These are phyloP conservation scores for Salix viminalis DNA, from an alignment of 345 rosid genomes.

Conservation along the genomic window DNA sequence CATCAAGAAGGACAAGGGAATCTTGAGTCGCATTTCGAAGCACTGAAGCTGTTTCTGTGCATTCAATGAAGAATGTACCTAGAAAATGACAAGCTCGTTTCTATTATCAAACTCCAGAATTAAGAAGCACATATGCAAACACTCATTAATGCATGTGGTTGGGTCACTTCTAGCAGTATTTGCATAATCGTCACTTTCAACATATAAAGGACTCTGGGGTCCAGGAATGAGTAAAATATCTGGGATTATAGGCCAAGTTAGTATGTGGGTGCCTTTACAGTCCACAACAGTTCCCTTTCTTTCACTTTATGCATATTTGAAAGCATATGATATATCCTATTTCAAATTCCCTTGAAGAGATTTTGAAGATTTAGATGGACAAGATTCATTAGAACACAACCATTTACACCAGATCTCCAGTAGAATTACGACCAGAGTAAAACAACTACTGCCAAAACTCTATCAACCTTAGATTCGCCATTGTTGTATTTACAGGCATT, in stretches of 20 bases:
- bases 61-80: conserved; percentile 94
- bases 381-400: too few relatives aligned
- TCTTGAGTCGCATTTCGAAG: conserved; percentile 90
- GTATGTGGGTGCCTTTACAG: background rate
- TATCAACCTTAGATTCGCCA: too few relatives aligned
- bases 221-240: background rate
- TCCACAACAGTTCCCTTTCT: too few relatives aligned
- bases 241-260: background rate
- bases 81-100: conserved; percentile 6
- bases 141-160: background rate
- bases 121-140: background rate
- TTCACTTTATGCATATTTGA: too few relatives aligned
- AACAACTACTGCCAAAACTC: too few relatives aligned
- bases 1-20: conserved; percentile 89
- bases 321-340: too few relatives aligned
- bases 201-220: background rate
- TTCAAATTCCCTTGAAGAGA: too few relatives aligned
- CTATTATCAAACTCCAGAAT: conserved; percentile 9
- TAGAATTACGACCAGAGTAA: too few relatives aligned
- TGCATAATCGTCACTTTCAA: background rate
- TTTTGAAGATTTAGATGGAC: too few relatives aligned
- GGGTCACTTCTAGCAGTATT: background rate
- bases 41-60: conserved; percentile 93
- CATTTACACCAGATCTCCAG: too few relatives aligned
- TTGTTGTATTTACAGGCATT: too few relatives aligned